These are phyloP conservation scores for Leishmania guyanensis DNA, from an alignment of 208 protist species.

Conservation along the genomic window DNA sequence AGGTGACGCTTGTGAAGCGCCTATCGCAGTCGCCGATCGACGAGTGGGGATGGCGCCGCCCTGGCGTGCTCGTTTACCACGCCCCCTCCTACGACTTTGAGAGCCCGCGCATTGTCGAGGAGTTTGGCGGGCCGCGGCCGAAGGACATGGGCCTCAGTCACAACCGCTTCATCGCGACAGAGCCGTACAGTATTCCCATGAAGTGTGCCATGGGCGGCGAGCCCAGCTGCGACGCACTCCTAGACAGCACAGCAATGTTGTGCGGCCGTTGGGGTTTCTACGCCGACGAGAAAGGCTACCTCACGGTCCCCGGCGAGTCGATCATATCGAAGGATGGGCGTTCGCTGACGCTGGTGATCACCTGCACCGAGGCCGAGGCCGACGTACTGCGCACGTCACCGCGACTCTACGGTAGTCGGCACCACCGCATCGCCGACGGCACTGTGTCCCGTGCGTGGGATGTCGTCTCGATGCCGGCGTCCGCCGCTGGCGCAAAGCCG, in stretches of 20 bases:
- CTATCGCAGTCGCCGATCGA: slow-evolving; percentile 83
- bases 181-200: slow-evolving; percentile 92
- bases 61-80: slow-evolving; percentile 86
- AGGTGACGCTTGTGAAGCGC: slow-evolving; percentile 87
- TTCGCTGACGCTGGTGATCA: slow-evolving; percentile 67
- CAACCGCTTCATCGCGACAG: slow-evolving; percentile 78
- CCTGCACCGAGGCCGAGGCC: slow-evolving; percentile 38
- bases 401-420: slow-evolving; percentile 75
- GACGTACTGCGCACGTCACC: slow-evolving; percentile 71
- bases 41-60: slow-evolving; percentile 88
- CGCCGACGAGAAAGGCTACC: slow-evolving; percentile 80
- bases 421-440: slow-evolving; percentile 80
- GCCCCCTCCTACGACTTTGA: slow-evolving; percentile 87
- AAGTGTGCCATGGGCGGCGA: slow-evolving; percentile 83
- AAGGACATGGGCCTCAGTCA: slow-evolving; percentile 73
- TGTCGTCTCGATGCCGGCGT: slow-evolving; percentile 52
- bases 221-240: slow-evolving; percentile 74
- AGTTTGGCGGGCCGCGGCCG: slow-evolving; percentile 89
- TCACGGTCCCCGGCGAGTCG: slow-evolving; percentile 77
- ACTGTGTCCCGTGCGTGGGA: slow-evolving; percentile 80
- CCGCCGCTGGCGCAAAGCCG: slow-evolving; percentile 2
- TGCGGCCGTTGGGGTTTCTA: slow-evolving; percentile 91
- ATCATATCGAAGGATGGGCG: slow-evolving; percentile 58
- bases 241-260: slow-evolving; percentile 77
- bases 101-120: slow-evolving; percentile 86